Percentiles rank a stretch among this genome's conserved stretches.
These are phyloP conservation scores for Hortaea werneckii DNA, from an alignment of 2,329 filamentous ascomycete species.

Conservation along the genomic window DNA sequence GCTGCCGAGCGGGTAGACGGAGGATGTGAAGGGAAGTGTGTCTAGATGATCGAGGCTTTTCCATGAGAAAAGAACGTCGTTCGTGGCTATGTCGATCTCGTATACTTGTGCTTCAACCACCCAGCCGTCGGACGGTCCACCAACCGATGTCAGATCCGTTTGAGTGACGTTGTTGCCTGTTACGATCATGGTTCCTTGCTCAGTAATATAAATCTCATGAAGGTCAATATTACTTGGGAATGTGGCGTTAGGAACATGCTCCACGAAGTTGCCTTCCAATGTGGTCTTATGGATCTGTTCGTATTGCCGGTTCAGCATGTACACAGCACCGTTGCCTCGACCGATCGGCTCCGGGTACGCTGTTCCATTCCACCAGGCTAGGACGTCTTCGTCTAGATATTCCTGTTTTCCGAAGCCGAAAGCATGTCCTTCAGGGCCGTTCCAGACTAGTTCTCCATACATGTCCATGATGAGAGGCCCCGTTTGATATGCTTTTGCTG, in stretches of 20 bases:
- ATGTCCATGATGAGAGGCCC: constrained; percentile 9
- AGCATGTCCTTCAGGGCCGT: constrained; percentile 5
- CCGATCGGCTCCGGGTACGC: constrained; percentile 9
- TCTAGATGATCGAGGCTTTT: constrained; percentile 27
- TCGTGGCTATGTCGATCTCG: constrained; percentile 34
- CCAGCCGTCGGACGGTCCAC: constrained; percentile 25
- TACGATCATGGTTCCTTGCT: constrained; percentile 18
- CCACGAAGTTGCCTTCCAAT: constrained; percentile 6
- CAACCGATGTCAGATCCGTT: constrained; percentile 24
- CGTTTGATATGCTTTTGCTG: constrained; percentile 1
- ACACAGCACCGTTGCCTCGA: constrained; percentile 16
- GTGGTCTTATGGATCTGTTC: constrained; percentile 7
- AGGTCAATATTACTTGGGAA: constrained; percentile 20
- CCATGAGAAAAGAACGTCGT: constrained; percentile 33
- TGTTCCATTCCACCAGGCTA: constrained; percentile 16
- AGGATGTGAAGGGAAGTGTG: constrained; percentile 7
- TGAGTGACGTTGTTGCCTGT: constrained; percentile 18
- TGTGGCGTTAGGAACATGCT: constrained; percentile 4
- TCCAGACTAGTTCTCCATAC: constrained; percentile 13
- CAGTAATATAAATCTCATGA: constrained; percentile 26
- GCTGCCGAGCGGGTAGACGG: constrained; percentile 6
- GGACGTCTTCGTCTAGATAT: constrained; percentile 6
- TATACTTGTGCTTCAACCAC: constrained; percentile 30
- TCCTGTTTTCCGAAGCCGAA: constrained; percentile 13
- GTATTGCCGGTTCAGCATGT: constrained; percentile 13